Base-by-base conservation (phyloP, 805 yeast species). In the Naumovozyma castellii region DNA sequence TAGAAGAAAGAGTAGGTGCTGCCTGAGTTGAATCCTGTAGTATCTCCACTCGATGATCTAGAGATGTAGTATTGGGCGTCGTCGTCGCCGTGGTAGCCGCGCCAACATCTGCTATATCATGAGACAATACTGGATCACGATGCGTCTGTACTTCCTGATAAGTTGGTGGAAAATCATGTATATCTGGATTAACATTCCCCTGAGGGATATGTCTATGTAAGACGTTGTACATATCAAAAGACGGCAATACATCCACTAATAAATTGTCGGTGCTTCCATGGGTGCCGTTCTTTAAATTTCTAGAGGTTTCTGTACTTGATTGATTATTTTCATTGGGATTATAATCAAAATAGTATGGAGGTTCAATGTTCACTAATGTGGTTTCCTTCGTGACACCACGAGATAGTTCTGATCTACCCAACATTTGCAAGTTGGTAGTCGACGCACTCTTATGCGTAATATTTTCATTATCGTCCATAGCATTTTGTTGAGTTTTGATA, bases 181-280 rank as follows among this genome's bases (percentile, higher is more conserved):
- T 42, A 37, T 53, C 59, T 3, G 61, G 57, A 32, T 56, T 50
- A 1, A 53, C 51, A 29, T 53, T 70, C 52, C 54, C 76, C 39
- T 51, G 67, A 45, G 61, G 71, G 47, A 50, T 70, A 59, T 49
- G 72, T 36, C 61, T 51, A 37, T 65, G 67, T 33, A 66, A 37
- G 1, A 64, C 69, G 48, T 75, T 77, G 50, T 76, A 78, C 78
- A 80, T 75, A 45, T 78, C 82, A 50, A 78, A 80, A 0, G 84
- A 76, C 0, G 85, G 87, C 28, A 80, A 55, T 2, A 79, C 72
- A 48, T 79, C 84, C 37, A 75, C 64, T n/a, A n/a, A n/a, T n/a
- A n/a, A 18, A 30, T 38, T 34, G 13, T 37, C 38, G 5, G 34
- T 20, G 27, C 13, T 32, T 18, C 13, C 20, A 32, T 25, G 35